Conservation (phyloP, 257 asterid genomes). For the Jacaranda copaia region DNA sequence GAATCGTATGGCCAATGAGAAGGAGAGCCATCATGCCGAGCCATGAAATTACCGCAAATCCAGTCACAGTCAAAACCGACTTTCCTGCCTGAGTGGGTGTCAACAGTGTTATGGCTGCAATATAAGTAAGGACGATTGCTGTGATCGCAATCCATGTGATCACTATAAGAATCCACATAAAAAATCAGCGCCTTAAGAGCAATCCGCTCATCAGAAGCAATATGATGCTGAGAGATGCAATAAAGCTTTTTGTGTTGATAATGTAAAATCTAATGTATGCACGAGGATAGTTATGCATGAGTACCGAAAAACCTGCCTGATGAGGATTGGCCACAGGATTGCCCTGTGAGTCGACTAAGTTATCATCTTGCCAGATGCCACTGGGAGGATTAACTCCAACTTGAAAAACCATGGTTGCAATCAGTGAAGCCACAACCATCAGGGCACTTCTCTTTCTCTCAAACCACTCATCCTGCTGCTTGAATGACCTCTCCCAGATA, state of each 20-base stretch:
- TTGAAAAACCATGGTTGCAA: conserved; percentile 49
- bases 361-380: conserved; percentile 40
- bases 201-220: conserved; percentile 42
- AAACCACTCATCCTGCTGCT: conserved; percentile 17
- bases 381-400: conserved; percentile 44
- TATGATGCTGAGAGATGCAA: conserved; percentile 46
- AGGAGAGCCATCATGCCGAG: conserved; percentile 29
- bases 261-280: background rate
- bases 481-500: background rate
- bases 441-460: conserved; percentile 25
- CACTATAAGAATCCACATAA: conserved; percentile 42
- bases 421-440: conserved; percentile 47
- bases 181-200: conserved; percentile 24
- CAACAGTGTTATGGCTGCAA: background rate
- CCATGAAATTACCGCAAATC: conserved; percentile 1
- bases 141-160: conserved; percentile 47
- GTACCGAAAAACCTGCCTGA: conserved; percentile 24
- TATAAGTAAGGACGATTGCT: conserved; percentile 33
- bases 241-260: conserved; percentile 31
- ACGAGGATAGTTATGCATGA: background rate
- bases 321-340: background rate
- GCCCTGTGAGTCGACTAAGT: background rate
- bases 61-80: background rate
- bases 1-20: conserved; percentile 33
- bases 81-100: background rate